phyloP scores from a whole-genome alignment of 495 filamentous ascomycete genomes.

The Tricharina praecox region DNA sequence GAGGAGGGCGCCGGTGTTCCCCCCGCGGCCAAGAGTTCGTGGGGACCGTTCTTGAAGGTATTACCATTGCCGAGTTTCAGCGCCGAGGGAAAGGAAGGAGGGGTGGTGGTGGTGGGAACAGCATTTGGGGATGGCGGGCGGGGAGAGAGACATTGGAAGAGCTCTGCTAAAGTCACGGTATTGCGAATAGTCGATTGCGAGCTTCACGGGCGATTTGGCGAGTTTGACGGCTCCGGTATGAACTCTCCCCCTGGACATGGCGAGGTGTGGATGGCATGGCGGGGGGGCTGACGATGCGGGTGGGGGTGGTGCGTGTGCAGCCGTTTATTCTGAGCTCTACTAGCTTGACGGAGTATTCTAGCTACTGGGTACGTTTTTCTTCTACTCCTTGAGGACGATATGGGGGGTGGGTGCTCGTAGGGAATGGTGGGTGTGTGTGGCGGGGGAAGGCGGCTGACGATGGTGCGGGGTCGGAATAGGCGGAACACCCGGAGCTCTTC shows the following conservation, averaged over 20 bases:
- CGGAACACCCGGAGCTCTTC: constrained; percentile 77
- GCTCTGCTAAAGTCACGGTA: too few species aligned
- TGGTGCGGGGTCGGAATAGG: too few species aligned
- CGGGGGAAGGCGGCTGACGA: too few species aligned
- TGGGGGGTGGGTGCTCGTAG: too few species aligned
- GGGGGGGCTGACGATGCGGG: too few species aligned
- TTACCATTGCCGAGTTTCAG: too few species aligned
- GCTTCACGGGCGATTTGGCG: constrained; percentile 89
- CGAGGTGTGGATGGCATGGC: neutral
- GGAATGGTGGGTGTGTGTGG: too few species aligned
- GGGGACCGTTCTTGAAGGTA: constrained; percentile 29
- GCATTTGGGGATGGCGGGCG: too few species aligned
- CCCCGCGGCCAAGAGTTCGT: constrained; percentile 25
- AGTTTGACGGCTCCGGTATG: constrained; percentile 65
- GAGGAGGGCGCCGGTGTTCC: constrained; percentile 24
- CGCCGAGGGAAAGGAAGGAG: too few species aligned
- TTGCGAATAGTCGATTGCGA: constrained; percentile 60
- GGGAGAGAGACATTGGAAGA: too few species aligned
- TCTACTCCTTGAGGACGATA: too few species aligned
- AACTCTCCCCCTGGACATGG: constrained; percentile 1
- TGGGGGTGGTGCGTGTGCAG: neutral
- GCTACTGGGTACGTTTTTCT: constrained; percentile 65
- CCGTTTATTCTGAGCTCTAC: constrained; percentile 89
- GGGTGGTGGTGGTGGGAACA: too few species aligned
- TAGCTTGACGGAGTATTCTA: constrained; percentile 83